Evolutionary conservation across 768 basidiomycete species (phyloP).

Genomic region (Xanthoconium stramineum): DNA sequence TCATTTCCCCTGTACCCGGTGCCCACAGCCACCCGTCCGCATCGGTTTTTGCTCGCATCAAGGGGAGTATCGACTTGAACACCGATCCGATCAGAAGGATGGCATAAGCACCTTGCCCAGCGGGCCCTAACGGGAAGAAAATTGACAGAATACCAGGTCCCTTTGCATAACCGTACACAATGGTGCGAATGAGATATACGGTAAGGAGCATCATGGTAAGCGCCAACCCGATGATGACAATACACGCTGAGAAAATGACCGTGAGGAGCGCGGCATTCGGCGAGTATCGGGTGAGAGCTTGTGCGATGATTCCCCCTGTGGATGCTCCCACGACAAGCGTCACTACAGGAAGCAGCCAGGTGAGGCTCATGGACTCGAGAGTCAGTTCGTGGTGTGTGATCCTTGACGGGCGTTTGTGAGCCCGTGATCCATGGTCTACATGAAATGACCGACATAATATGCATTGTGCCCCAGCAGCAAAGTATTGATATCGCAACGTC

Average conservation of each 20-base stretch:
- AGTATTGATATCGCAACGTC: constrained; percentile 53
- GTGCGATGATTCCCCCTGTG: constrained; percentile 57
- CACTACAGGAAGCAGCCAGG: constrained; percentile 77
- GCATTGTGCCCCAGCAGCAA: constrained; percentile 60
- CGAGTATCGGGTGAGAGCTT: constrained; percentile 45
- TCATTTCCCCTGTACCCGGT: constrained; percentile 34
- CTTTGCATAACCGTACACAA: constrained; percentile 52
- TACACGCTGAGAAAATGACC: constrained; percentile 48
- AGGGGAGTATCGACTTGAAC: constrained; percentile 38
- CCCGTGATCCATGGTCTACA: constrained; percentile 15
- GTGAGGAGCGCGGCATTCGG: constrained; percentile 52
- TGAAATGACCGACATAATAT: constrained; percentile 56
- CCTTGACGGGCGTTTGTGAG: constrained; percentile 34
- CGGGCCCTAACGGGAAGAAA: constrained; percentile 75
- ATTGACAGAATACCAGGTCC: constrained; percentile 49
- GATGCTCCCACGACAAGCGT: constrained; percentile 70
- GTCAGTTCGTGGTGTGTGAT: constrained; percentile 56
- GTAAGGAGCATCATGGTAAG: constrained; percentile 67
- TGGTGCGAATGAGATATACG: constrained; percentile 57
- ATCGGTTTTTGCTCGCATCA: constrained; percentile 30
- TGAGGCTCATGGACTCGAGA: constrained; percentile 51
- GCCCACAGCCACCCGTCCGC: constrained; percentile 31
- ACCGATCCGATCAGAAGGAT: constrained; percentile 54
- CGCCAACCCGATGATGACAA: constrained; percentile 53
- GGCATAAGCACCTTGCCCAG: constrained; percentile 63